Percentiles rank a stretch among this genome's conserved stretches.
Evolutionary conservation across 2,329 filamentous ascomycete genomes (phyloP).

Genomic region (Diaporthe aspalathi): DNA sequence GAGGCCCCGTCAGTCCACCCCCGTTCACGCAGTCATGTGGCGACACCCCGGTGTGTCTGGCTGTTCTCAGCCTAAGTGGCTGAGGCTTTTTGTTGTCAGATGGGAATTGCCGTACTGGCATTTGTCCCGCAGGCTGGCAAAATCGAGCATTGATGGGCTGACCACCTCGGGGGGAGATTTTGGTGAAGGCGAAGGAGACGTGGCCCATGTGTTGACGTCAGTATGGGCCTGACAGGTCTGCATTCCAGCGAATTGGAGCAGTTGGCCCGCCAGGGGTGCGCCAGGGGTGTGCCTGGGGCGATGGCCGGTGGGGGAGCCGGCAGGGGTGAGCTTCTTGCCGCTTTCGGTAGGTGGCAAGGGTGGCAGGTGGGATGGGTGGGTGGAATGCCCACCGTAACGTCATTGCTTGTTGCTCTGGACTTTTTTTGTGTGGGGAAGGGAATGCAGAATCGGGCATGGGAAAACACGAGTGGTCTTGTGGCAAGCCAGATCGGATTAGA

Average conservation of each 20-base stretch:
- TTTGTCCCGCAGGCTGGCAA: not conserved
- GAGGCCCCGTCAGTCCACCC: not conserved
- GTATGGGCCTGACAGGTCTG: not conserved
- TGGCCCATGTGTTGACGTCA: slow-evolving; percentile 15
- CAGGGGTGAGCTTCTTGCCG: slow-evolving; percentile 16
- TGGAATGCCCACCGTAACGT: slow-evolving; percentile 17
- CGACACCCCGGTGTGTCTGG: not conserved
- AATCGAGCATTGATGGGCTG: slow-evolving; percentile 11
- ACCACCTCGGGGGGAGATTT: no score
- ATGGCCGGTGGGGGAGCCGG: not conserved
- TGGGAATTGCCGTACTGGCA: not conserved
- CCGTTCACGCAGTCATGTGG: slow-evolving; percentile 21
- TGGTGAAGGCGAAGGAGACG: not conserved
- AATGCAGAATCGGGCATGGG: not conserved
- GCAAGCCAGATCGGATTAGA: slow-evolving; percentile 12
- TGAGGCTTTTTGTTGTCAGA: slow-evolving; percentile 3
- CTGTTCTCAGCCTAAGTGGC: not conserved
- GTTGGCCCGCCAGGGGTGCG: slow-evolving; percentile 14
- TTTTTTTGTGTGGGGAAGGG: not conserved
- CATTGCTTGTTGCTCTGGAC: not conserved
- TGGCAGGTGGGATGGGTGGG: not conserved
- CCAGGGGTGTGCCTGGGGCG: no score
- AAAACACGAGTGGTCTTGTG: no score
- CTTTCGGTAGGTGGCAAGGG: slow-evolving; percentile 20
- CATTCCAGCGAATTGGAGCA: not conserved